Conservation (phyloP, 2,329 filamentous ascomycete species). For the Fusarium euwallaceae region DNA sequence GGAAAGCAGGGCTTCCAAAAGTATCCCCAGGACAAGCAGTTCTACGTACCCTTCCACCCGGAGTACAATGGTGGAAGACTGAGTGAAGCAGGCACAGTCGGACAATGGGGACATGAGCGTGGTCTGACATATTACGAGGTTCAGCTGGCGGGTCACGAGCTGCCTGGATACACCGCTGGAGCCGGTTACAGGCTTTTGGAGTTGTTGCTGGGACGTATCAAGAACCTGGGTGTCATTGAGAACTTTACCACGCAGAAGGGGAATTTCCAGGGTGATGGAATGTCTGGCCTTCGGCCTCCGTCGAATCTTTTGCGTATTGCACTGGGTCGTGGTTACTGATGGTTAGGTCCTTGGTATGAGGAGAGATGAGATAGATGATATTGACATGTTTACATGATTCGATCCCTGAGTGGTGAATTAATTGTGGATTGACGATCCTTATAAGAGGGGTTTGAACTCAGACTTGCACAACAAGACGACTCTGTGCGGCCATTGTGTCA, state of each 20-base stretch:
- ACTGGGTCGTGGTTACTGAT: background rate
- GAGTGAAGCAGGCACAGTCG: slow-evolving; percentile 76
- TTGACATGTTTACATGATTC: background rate
- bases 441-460: background rate
- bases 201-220: slow-evolving; percentile 43
- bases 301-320: slow-evolving; percentile 15
- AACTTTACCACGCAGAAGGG: slow-evolving; percentile 44
- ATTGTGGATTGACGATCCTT: background rate
- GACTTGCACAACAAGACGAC: background rate
- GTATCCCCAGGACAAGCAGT: slow-evolving; percentile 61
- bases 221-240: slow-evolving; percentile 36
- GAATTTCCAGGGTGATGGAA: slow-evolving; percentile 28
- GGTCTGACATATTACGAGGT: slow-evolving; percentile 80
- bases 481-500: too few species aligned
- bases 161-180: slow-evolving; percentile 47
- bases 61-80: slow-evolving; percentile 59
- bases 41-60: slow-evolving; percentile 74
- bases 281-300: background rate
- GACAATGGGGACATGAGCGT: slow-evolving; percentile 78
- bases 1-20: slow-evolving; percentile 77
- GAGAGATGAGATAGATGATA: background rate
- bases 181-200: slow-evolving; percentile 48
- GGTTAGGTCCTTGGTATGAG: background rate
- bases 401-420: background rate
- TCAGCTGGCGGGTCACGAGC: slow-evolving; percentile 71